A percentile compares a stretch with the other conserved stretches of the same genome.
phyloP scores from a whole-genome alignment of 139 green algal genomes.

The Tetratostichococcus sp. region DNA sequence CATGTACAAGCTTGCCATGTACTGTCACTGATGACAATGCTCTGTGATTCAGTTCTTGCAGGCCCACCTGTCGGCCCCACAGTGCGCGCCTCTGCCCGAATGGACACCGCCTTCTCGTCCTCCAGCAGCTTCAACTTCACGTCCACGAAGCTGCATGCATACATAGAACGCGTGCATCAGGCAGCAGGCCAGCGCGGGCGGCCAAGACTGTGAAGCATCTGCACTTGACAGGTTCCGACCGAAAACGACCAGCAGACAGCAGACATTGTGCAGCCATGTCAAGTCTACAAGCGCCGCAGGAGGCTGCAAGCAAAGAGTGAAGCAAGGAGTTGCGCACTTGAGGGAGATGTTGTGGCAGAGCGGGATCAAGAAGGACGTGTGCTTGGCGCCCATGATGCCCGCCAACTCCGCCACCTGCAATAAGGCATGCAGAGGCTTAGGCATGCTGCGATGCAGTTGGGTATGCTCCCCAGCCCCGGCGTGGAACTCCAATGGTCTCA shows the following conservation, averaged over 20 bases:
- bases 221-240: too few species aligned
- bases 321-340: not conserved
- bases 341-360: slow-evolving; percentile 83
- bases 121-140: slow-evolving; percentile 61
- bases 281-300: not conserved
- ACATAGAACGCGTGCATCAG: too few species aligned
- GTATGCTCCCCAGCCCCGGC: too few species aligned
- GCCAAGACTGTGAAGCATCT: not conserved
- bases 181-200: too few species aligned
- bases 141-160: slow-evolving; percentile 38
- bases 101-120: slow-evolving; percentile 33
- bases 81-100: slow-evolving; percentile 48
- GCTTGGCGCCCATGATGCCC: slow-evolving; percentile 86
- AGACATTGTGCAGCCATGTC: not conserved
- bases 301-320: too few species aligned
- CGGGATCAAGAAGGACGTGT: slow-evolving; percentile 78
- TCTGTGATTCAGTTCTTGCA: too few species aligned
- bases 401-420: slow-evolving; percentile 65
- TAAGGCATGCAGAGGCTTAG: too few species aligned
- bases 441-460: too few species aligned
- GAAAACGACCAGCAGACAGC: not conserved
- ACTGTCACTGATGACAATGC: too few species aligned
- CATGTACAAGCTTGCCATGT: too few species aligned
- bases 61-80: slow-evolving; percentile 49
- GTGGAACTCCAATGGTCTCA: too few species aligned